Evolutionary conservation across 257 asterid species (phyloP).

Genomic region (Leptodermis oblonga): DNA sequence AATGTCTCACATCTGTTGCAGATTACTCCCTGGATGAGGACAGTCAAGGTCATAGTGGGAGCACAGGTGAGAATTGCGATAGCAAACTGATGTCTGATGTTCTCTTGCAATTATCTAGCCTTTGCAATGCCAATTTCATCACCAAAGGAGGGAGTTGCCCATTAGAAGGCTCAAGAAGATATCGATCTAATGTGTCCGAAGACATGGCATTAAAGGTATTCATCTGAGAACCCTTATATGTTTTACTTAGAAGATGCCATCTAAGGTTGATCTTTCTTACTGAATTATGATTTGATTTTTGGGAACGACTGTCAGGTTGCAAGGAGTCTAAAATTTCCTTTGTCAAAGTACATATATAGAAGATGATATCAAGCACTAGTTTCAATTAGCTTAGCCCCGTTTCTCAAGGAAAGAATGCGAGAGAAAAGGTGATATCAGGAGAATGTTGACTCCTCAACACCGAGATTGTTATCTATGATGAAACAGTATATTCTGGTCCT

Average conservation of each 20-base stretch:
- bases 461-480: not conserved
- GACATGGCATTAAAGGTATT: conserved; percentile 80
- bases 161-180: conserved; percentile 82
- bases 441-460: not conserved
- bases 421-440: conserved; percentile 6
- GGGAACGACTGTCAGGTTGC: conserved; percentile 60
- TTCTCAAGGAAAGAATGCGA: not conserved
- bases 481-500: not conserved
- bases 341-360: conserved; percentile 79
- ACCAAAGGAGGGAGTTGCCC: conserved; percentile 90
- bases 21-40: conserved; percentile 56
- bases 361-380: conserved; percentile 26
- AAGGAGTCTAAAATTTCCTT: conserved; percentile 81
- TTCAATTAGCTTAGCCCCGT: not conserved
- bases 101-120: conserved; percentile 88
- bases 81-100: conserved; percentile 58
- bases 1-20: conserved; percentile 76
- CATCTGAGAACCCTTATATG: not conserved
- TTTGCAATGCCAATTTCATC: conserved; percentile 84
- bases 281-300: conserved; percentile 19
- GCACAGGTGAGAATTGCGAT: conserved; percentile 38
- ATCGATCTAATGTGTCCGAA: conserved; percentile 75
- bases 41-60: conserved; percentile 36
- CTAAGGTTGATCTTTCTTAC: conserved; percentile 4
- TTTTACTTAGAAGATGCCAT: conserved; percentile 1